These are phyloP conservation scores for Thalassiosira oceanica DNA, from an alignment of 352 stramenopile genomes.

Conservation along the genomic window DNA sequence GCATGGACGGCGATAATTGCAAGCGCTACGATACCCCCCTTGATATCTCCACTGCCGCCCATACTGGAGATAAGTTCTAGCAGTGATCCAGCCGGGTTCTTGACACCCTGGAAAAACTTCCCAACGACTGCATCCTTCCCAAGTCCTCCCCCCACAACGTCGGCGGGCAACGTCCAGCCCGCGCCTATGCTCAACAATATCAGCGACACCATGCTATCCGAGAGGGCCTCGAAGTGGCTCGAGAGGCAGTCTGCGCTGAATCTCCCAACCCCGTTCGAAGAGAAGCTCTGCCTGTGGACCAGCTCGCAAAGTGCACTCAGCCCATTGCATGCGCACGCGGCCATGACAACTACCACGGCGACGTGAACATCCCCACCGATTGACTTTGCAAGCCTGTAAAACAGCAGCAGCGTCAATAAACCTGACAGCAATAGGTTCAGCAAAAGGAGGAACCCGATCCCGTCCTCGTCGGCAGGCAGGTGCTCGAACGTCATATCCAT, in stretches of 20 bases:
- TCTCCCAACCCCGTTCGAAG: conserved; percentile 65
- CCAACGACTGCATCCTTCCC: conserved; percentile 14
- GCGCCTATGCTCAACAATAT: conserved; percentile 67
- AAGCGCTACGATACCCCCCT: conserved; percentile 43
- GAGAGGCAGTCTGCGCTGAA: conserved; percentile 67
- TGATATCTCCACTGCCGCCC: conserved; percentile 15
- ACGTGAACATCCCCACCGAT: conserved; percentile 63
- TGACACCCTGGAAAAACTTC: conserved; percentile 51
- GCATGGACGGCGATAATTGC: conserved; percentile 58
- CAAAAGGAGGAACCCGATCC: conserved; percentile 40
- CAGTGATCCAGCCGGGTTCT: conserved; percentile 58
- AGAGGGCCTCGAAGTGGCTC: conserved; percentile 72
- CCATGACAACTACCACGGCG: conserved; percentile 66
- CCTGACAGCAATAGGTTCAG: conserved; percentile 48
- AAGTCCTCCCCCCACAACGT: conserved; percentile 47
- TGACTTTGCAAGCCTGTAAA: conserved; percentile 29
- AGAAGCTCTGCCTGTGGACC: conserved; percentile 62
- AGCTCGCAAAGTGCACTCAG: conserved; percentile 65
- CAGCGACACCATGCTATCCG: conserved; percentile 69
- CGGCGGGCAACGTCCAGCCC: conserved; percentile 76
- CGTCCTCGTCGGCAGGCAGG: conserved; percentile 51
- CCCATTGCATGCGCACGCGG: conserved; percentile 54
- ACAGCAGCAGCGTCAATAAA: conserved; percentile 40
- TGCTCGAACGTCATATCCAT: conserved; percentile 19
- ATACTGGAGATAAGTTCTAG: conserved; percentile 26